phyloP scores from a whole-genome alignment of 805 yeast genomes.

The Suhomyces sp. region DNA sequence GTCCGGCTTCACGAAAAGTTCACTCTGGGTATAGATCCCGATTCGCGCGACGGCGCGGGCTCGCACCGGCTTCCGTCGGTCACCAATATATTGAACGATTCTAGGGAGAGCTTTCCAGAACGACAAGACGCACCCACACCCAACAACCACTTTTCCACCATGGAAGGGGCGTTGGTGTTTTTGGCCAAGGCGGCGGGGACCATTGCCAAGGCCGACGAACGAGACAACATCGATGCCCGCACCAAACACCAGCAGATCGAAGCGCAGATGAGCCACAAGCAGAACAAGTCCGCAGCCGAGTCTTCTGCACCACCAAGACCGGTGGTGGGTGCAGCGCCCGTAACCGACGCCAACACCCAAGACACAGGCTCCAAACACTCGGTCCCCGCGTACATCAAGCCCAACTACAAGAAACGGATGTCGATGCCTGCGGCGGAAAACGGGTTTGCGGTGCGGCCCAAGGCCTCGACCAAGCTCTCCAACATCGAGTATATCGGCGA shows the following conservation, averaged over 20 bases:
- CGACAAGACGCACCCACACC: conserved; percentile 1
- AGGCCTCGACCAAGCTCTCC: conserved; percentile 45
- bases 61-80: conserved; percentile 11
- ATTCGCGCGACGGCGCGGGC: background rate
- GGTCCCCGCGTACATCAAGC: conserved; percentile 22
- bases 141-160: conserved; percentile 35
- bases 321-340: background rate
- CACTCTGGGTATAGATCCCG: background rate
- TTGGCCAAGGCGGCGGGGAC: conserved; percentile 79
- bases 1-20: background rate
- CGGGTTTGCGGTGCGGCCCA: conserved; percentile 43
- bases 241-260: conserved; percentile 49
- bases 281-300: background rate
- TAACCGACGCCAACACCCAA: background rate
- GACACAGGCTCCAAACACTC: background rate
- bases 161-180: conserved; percentile 65
- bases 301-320: background rate
- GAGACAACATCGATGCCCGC: conserved; percentile 57
- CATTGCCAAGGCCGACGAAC: conserved; percentile 63
- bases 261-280: background rate
- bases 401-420: conserved; percentile 21
- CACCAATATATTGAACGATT: conserved; percentile 11
- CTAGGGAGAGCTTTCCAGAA: background rate
- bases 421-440: conserved; percentile 45
- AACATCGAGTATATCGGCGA: conserved; percentile 66